A percentile compares a stretch with the other conserved stretches of the same genome.
Evolutionary conservation across 1,139 yeast species (phyloP).

Genomic region (Torulaspora pretoriensis): DNA sequence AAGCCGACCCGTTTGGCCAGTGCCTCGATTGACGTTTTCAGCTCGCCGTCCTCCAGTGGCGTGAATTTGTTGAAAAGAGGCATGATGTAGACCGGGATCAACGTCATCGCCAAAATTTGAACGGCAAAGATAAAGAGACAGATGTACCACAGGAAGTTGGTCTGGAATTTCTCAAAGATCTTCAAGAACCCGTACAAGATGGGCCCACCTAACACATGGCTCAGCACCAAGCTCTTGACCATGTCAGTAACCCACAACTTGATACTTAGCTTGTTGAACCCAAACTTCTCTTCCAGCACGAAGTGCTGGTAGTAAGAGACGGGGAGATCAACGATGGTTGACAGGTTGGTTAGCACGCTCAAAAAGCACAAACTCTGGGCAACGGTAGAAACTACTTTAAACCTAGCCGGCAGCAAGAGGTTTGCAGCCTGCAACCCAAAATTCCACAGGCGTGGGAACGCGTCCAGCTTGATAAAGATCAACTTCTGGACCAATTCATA

Average conservation of each 20-base stretch:
- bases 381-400: conserved; percentile 47
- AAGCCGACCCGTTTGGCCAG: conserved; percentile 72
- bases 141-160: conserved; percentile 72
- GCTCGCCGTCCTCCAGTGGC: conserved; percentile 86
- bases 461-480: conserved; percentile 54
- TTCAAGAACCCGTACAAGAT: conserved; percentile 69
- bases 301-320: conserved; percentile 70
- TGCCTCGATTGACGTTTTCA: conserved; percentile 73
- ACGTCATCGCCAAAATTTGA: conserved; percentile 67
- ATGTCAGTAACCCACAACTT: conserved; percentile 68
- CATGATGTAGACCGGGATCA: conserved; percentile 78
- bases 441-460: conserved; percentile 68
- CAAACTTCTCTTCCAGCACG: conserved; percentile 86
- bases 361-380: conserved; percentile 67
- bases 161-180: conserved; percentile 76
- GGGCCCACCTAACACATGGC: conserved; percentile 64
- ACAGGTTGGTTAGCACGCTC: conserved; percentile 45
- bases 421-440: conserved; percentile 42
- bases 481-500: conserved; percentile 55
- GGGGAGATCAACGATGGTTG: conserved; percentile 60
- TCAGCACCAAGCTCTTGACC: conserved; percentile 55
- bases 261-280: conserved; percentile 81
- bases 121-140: conserved; percentile 67
- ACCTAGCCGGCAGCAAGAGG: conserved; percentile 36
- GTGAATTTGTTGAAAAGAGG: conserved; percentile 89